Base-by-base conservation (phyloP, 139 green algal genomes). In the Coelastrella sp. region DNA sequence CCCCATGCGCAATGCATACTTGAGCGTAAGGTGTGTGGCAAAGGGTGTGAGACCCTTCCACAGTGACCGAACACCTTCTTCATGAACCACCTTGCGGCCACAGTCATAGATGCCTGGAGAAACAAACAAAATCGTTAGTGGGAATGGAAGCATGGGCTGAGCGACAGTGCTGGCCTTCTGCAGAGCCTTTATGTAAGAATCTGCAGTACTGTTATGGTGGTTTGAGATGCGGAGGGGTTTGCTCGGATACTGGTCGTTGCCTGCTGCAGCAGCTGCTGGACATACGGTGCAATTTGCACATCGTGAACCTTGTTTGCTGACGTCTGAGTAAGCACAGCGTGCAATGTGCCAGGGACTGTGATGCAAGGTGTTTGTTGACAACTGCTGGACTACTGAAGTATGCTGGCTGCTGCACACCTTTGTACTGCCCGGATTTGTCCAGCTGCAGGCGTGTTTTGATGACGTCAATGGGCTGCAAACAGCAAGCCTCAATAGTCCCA, bases 11-110 rank as follows among this genome's bases (percentile, higher is more conserved):
- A 99, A 90, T 17, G 97, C 96, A 84, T 99, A 99, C 91, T 99
- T 99, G 59, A 99, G 94, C 9, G 96, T 99, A 4, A 99, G 93
- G 92, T 99, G 97, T 22, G 96, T 97, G 9, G 98, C 95, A 91
- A 99, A 99, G 0, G 97, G 97, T 8, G 97, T 99, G 5, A 99
- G 96, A 5, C 97, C 97, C 91, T 99, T 99, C 97, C 97, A 99
- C 35, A 99, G 92, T 1, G 96, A 90, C 9, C 82, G 82, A n/a
- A 96, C 88, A 20, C 97, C 97, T 90, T 99, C 97, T 88, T 98
- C 94, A n/a, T 82, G 35, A 0, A 92, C 89, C 57, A 99, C 95
- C 25, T 93, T 97, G 9, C 91, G 82, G 49, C 96, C 95, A 83
- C 95, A 97, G 78, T 99, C 91, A 4, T 93, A 58, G 84, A 99